Evolutionary conservation across 2,329 filamentous ascomycete genomes (phyloP).

Genomic region (Fusarium equiseti): DNA sequence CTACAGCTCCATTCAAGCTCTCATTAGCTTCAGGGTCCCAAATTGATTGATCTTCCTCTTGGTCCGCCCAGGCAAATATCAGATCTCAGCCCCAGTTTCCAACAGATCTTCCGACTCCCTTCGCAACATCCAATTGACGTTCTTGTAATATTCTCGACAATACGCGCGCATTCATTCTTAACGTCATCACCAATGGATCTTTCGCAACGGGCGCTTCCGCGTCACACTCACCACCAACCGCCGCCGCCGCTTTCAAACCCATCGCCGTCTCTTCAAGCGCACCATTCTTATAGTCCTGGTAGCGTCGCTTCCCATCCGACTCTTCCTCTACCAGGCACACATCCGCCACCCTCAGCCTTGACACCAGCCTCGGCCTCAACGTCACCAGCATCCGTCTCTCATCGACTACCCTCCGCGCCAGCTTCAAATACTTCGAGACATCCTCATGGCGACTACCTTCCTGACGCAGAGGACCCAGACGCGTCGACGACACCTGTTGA

Average conservation of each 20-base stretch:
- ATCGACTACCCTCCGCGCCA: constrained; percentile 42
- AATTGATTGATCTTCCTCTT: constrained; percentile 17
- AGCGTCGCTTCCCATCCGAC: constrained; percentile 22
- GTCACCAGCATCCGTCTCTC: constrained; percentile 46
- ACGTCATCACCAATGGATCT: constrained; percentile 44
- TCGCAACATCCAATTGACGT: constrained; percentile 22
- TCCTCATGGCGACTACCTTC: constrained; percentile 34
- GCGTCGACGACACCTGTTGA: constrained; percentile 34
- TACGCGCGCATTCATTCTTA: constrained; percentile 22
- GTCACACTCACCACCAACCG: constrained; percentile 40
- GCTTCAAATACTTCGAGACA: constrained; percentile 35
- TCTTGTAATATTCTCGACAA: constrained; percentile 20
- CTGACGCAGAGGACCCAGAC: constrained; percentile 41
- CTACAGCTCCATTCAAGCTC: constrained; percentile 28
- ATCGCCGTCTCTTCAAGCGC: constrained; percentile 34
- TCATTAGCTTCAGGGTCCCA: constrained; percentile 2
- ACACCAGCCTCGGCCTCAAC: constrained; percentile 48
- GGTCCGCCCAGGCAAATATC: constrained; percentile 22
- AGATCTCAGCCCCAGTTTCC: constrained; percentile 34
- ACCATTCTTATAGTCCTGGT: constrained; percentile 41
- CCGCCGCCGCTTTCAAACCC: constrained; percentile 34
- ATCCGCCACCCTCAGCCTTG: constrained; percentile 39
- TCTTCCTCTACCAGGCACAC: constrained; percentile 36
- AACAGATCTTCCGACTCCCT: constrained; percentile 20
- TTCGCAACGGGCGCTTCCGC: constrained; percentile 46